These are phyloP conservation scores for Taphrina deformans DNA, from an alignment of 1,139 yeast genomes.

Conservation along the genomic window DNA sequence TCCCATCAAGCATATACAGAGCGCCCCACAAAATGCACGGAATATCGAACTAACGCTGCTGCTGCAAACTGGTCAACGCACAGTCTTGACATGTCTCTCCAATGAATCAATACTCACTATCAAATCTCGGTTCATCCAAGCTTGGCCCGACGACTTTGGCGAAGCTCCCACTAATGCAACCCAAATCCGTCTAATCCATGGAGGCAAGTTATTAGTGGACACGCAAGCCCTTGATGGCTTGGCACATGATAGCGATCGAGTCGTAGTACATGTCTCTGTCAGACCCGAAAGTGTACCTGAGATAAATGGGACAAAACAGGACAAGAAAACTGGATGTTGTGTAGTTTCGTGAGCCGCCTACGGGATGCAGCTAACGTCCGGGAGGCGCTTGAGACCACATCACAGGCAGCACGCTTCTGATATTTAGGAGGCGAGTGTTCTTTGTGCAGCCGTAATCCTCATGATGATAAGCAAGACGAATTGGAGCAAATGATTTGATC, in stretches of 20 bases:
- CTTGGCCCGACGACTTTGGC: slow-evolving; percentile 13
- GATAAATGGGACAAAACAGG: background rate
- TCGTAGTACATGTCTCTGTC: slow-evolving; percentile 8
- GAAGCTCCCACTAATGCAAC: background rate
- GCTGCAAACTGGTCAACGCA: slow-evolving; percentile 6
- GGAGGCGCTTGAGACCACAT: no score
- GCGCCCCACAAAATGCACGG: background rate
- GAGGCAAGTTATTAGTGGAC: slow-evolving; percentile 3
- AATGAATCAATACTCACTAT: background rate
- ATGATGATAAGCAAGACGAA: no score
- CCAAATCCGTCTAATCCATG: slow-evolving; percentile 9
- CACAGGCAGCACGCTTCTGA: no score
- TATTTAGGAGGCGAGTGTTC: no score
- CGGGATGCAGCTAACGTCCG: no score
- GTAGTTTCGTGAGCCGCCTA: background rate
- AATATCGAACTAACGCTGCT: background rate
- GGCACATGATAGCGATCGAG: background rate
- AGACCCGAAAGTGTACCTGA: slow-evolving; percentile 1
- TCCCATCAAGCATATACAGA: background rate
- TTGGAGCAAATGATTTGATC: no score
- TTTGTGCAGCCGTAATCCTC: no score
- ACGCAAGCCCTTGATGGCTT: background rate
- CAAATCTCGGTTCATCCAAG: background rate
- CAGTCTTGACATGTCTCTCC: background rate
- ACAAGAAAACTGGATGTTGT: slow-evolving; percentile 7